Evolutionary conservation across 164 flowering plant genomes (phyloP).

Genomic region (Sedum album): DNA sequence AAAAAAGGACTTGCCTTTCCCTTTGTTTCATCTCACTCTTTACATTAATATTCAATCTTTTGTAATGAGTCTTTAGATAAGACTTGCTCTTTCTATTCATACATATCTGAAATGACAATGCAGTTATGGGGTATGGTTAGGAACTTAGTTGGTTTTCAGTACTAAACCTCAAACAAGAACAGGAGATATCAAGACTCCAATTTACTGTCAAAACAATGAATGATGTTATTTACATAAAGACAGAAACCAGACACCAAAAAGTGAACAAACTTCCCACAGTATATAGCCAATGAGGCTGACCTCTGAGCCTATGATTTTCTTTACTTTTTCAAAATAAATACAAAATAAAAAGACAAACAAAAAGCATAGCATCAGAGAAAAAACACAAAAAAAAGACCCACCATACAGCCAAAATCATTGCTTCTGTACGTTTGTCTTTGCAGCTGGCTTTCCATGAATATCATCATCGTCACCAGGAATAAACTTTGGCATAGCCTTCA

Average conservation of each 20-base stretch:
- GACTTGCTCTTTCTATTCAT: too few species aligned
- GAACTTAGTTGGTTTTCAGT: background rate
- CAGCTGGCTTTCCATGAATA: background rate
- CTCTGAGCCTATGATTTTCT: background rate
- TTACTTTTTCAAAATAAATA: background rate
- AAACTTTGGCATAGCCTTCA: slow-evolving; percentile 3
- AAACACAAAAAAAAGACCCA: background rate
- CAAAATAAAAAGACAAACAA: background rate
- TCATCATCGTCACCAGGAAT: background rate
- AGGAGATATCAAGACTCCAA: background rate
- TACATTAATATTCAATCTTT: too few species aligned
- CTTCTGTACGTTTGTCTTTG: background rate
- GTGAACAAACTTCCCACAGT: background rate
- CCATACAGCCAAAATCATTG: background rate
- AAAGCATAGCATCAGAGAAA: background rate
- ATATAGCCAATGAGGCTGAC: background rate
- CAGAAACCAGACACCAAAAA: background rate
- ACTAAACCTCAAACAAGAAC: background rate
- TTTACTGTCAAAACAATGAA: background rate
- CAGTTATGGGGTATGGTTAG: background rate
- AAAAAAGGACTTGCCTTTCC: too few species aligned
- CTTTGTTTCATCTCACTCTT: too few species aligned
- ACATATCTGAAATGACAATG: too few species aligned
- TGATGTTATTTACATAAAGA: background rate
- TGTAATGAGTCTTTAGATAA: too few species aligned